Evolutionary conservation across 2,329 filamentous ascomycete genomes (phyloP).

Genomic region (Xylariales sp.): DNA sequence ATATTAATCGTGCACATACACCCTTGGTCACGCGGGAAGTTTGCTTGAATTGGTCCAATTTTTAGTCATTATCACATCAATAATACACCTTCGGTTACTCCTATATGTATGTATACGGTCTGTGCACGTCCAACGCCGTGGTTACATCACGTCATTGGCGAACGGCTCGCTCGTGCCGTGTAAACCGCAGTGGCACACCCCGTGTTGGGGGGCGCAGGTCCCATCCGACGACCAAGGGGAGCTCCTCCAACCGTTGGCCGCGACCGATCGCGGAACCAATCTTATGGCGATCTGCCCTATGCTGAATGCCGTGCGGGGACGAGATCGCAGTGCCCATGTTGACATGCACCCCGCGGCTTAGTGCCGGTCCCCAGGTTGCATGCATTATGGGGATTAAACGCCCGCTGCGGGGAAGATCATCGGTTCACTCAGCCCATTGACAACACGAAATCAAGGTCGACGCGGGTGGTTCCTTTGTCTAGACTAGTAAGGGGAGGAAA

Average conservation of each 20-base stretch:
- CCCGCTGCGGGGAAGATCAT: conserved; percentile 2
- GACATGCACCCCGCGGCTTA: conserved; percentile 18
- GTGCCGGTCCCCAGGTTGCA: conserved; percentile 4
- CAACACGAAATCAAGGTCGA: conserved; percentile 10
- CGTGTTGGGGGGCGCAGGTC: not conserved
- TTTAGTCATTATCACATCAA: not conserved
- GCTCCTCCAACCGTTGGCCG: not conserved
- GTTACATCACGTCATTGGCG: not conserved
- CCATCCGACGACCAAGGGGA: not conserved
- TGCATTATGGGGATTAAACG: conserved; percentile 5
- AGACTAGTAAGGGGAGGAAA: too few relatives aligned
- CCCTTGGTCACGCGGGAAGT: not conserved
- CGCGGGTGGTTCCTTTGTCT: too few relatives aligned
- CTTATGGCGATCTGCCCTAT: conserved; percentile 12
- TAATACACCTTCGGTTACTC: not conserved
- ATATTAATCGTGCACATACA: too few relatives aligned
- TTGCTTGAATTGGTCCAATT: too few relatives aligned
- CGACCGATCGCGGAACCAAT: not conserved
- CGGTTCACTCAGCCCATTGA: not conserved
- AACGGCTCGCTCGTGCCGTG: not conserved
- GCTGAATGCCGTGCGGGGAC: conserved; percentile 15
- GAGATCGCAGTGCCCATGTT: not conserved
- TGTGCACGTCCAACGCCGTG: not conserved
- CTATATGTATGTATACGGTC: not conserved
- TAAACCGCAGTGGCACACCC: not conserved